Conservation (phyloP, 2,329 filamentous ascomycete genomes). For the Fusarium odoratissimum region DNA sequence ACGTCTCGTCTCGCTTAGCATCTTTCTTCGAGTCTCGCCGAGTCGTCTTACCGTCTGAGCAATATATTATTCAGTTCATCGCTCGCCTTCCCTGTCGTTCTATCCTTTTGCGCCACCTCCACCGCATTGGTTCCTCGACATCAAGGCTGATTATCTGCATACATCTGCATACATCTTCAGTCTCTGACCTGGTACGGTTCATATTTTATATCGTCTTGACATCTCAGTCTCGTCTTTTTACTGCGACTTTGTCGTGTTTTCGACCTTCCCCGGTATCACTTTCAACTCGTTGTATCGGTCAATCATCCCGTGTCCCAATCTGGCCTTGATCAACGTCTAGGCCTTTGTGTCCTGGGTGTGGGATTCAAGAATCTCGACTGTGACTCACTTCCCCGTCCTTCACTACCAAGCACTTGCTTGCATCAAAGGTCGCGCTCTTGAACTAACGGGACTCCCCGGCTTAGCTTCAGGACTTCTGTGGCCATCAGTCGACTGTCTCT, state of each 20-base stretch:
- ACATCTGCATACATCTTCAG: constrained; percentile 30
- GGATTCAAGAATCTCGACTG: constrained; percentile 46
- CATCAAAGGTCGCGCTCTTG: constrained; percentile 43
- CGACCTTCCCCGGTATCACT: constrained; percentile 17
- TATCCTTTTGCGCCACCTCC: constrained; percentile 28
- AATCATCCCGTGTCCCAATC: constrained; percentile 34
- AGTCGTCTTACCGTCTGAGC: constrained; percentile 25
- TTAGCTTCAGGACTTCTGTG: constrained; percentile 50
- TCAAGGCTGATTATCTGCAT: constrained; percentile 23
- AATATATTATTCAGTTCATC: constrained; percentile 33
- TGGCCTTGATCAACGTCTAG: constrained; percentile 40
- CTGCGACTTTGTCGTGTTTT: constrained; percentile 15
- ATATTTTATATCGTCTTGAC: constrained; percentile 33
- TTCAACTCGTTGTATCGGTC: constrained; percentile 32
- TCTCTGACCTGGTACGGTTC: constrained; percentile 40
- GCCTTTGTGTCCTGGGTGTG: constrained; percentile 40
- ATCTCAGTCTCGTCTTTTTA: constrained; percentile 16
- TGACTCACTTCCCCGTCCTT: constrained; percentile 49
- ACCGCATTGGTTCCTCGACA: constrained; percentile 26
- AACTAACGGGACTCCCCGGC: constrained; percentile 47
- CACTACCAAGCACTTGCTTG: constrained; percentile 41
- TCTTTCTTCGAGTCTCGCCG: constrained; percentile 3
- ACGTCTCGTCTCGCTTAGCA: constrained; percentile 21
- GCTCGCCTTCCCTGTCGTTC: constrained; percentile 27
- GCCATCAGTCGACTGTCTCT: constrained; percentile 44